Conservation (phyloP, 208 protist species). For the Naegleria lovaniensis region DNA sequence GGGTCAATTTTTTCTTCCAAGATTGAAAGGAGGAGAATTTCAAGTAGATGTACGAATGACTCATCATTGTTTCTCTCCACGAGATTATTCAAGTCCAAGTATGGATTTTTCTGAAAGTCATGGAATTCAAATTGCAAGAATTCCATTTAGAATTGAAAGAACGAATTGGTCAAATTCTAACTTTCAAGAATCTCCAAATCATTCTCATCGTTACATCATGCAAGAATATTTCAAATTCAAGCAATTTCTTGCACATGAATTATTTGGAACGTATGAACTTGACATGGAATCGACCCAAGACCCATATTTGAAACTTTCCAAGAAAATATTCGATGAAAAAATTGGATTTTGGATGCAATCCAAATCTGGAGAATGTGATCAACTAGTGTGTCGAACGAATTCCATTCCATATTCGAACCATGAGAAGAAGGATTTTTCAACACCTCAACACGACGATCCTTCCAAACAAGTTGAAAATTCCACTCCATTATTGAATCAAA, state of each 20-base stretch:
- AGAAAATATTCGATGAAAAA: not conserved
- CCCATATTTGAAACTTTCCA: not conserved
- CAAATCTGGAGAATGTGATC: not conserved
- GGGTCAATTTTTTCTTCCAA: not conserved
- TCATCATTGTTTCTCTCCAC: not conserved
- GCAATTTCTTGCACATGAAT: not conserved
- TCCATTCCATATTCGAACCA: too few relatives aligned
- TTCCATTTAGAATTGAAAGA: not conserved
- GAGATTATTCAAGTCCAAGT: not conserved
- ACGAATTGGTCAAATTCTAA: too few relatives aligned
- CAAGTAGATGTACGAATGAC: not conserved
- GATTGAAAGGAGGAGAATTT: not conserved
- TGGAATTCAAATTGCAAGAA: not conserved
- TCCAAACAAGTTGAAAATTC: too few relatives aligned
- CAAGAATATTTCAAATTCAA: not conserved
- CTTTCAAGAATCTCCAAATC: too few relatives aligned
- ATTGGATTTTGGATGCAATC: not conserved
- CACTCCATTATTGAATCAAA: not conserved
- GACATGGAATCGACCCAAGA: not conserved
- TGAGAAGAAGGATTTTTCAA: not conserved
- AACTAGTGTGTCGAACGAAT: not conserved
- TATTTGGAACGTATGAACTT: not conserved
- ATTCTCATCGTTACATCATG: not conserved
- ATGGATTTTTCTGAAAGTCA: not conserved
- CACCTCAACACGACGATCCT: too few relatives aligned